Evolutionary conservation across 2,329 filamentous ascomycete genomes (phyloP).

Genomic region (Xylariaceae sp.): DNA sequence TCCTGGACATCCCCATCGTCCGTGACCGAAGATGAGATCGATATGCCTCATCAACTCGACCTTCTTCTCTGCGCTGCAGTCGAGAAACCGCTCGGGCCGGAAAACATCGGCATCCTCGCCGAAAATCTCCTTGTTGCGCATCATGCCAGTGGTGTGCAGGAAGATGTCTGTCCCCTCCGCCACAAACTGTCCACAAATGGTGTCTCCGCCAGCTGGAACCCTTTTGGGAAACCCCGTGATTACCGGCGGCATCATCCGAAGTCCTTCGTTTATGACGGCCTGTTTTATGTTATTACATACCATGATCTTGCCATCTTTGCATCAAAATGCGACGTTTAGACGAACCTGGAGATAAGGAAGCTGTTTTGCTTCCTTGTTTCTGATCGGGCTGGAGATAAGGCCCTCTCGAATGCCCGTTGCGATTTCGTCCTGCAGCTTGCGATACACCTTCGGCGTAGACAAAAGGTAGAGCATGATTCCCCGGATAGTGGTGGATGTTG

Average conservation of each 20-base stretch:
- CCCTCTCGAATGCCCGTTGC: constrained; percentile 14
- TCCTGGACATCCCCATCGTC: constrained; percentile 25
- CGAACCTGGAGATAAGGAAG: constrained; percentile 27
- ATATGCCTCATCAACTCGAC: constrained; percentile 16
- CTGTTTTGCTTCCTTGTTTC: constrained; percentile 22
- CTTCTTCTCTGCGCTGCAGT: constrained; percentile 15
- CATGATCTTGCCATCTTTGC: not conserved
- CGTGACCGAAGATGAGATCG: constrained; percentile 27
- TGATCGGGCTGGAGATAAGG: constrained; percentile 25
- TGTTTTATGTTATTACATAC: not conserved
- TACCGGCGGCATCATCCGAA: constrained; percentile 24
- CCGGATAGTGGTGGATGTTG: constrained; percentile 23
- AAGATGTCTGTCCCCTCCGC: constrained; percentile 26
- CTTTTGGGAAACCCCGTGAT: constrained; percentile 24
- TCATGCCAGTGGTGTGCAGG: constrained; percentile 22
- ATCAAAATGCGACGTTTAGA: not conserved
- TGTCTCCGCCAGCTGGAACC: constrained; percentile 25
- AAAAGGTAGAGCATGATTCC: constrained; percentile 22
- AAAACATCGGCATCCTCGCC: constrained; percentile 25
- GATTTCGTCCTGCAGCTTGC: constrained; percentile 23
- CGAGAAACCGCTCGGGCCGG: constrained; percentile 25
- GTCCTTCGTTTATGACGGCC: constrained; percentile 27
- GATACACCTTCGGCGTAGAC: constrained; percentile 19
- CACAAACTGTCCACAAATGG: constrained; percentile 21
- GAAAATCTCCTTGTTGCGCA: constrained; percentile 24